These are phyloP conservation scores for Boletus tylopilopsis DNA, from an alignment of 768 basidiomycete species.

Conservation along the genomic window DNA sequence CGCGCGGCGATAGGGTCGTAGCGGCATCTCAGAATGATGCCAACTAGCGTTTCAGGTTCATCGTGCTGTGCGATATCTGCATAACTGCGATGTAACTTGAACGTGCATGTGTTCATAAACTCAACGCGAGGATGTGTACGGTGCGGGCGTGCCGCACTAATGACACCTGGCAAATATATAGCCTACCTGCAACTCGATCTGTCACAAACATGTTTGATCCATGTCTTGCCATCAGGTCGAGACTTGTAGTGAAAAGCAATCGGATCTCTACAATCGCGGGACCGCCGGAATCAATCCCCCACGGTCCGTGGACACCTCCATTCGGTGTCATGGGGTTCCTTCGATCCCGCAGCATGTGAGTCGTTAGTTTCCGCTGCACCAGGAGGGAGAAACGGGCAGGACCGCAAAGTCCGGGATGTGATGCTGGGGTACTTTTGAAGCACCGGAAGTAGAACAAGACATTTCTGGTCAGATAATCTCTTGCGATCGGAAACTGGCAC, in stretches of 20 bases:
- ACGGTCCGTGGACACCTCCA: not conserved
- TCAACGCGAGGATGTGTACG: not conserved
- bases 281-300: constrained; percentile 13
- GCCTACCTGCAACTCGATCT: not conserved
- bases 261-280: constrained; percentile 13
- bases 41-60: constrained; percentile 21
- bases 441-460: constrained; percentile 6
- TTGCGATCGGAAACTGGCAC: constrained; percentile 12
- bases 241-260: not conserved
- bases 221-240: not conserved
- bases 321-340: constrained; percentile 5
- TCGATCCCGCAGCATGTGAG: constrained; percentile 18
- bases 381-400: not conserved
- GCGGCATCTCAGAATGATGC: constrained; percentile 1
- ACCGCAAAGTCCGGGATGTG: constrained; percentile 30
- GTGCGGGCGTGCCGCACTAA: not conserved
- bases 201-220: not conserved
- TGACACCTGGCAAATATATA: not conserved
- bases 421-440: constrained; percentile 8
- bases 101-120: not conserved
- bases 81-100: constrained; percentile 11
- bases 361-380: constrained; percentile 19
- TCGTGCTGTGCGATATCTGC: not conserved
- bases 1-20: constrained; percentile 19
- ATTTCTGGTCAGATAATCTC: constrained; percentile 13